Evolutionary conservation across 805 yeast species (phyloP).

Genomic region (Metschnikowia gruessii): DNA sequence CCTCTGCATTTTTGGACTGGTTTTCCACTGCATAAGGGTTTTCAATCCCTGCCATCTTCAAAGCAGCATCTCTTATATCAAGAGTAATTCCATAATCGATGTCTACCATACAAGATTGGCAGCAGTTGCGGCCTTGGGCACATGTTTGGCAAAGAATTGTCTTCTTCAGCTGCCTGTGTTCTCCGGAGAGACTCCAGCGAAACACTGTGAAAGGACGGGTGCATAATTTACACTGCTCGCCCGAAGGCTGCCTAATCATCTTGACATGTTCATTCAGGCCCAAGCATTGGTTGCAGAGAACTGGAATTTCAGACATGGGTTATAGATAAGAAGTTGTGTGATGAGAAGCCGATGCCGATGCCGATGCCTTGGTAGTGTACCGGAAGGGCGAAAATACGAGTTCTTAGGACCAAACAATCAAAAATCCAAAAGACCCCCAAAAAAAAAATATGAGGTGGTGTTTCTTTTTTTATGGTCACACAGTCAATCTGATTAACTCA

Average conservation of each 20-base stretch:
- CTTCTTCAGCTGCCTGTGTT: slow-evolving; percentile 44
- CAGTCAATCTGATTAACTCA: no score
- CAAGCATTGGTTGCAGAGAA: slow-evolving; percentile 70
- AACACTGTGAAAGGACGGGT: slow-evolving; percentile 80
- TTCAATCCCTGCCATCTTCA: slow-evolving; percentile 58
- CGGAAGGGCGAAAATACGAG: neutral
- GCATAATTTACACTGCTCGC: slow-evolving; percentile 83
- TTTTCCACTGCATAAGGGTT: slow-evolving; percentile 25
- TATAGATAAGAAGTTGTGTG: neutral
- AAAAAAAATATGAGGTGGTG: neutral
- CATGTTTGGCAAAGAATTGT: slow-evolving; percentile 80
- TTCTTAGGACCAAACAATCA: neutral
- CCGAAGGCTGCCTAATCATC: slow-evolving; percentile 65
- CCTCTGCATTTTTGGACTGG: slow-evolving; percentile 30
- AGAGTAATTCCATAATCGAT: slow-evolving; percentile 78
- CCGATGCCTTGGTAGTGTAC: neutral
- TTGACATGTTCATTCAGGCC: slow-evolving; percentile 66
- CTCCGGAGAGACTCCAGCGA: slow-evolving; percentile 60
- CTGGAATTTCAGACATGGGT: slow-evolving; percentile 43
- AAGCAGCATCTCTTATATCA: slow-evolving; percentile 73
- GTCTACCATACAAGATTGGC: slow-evolving; percentile 87
- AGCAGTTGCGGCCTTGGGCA: slow-evolving; percentile 73
- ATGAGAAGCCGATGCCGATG: slow-evolving; percentile 7
- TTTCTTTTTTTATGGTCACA: no score
- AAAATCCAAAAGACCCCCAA: neutral